Conservation (phyloP, 176 grass and related monocot species). For the Oryza australiensis region DNA sequence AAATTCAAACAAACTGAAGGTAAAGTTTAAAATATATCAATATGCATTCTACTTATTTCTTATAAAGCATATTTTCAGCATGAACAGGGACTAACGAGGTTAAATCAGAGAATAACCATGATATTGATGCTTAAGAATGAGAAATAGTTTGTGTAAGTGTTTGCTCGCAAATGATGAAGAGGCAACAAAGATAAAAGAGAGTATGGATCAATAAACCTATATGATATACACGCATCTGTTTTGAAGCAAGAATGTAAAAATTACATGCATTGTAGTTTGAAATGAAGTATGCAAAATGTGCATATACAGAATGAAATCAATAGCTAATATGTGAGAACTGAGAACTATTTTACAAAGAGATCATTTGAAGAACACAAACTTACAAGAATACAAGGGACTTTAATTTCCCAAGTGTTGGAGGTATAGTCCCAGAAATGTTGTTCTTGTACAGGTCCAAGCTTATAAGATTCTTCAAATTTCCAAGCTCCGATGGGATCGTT, state of each 20-base stretch:
- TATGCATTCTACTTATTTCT: background rate
- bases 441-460: slow-evolving; percentile 97
- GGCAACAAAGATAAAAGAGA: background rate
- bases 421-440: slow-evolving; percentile 84
- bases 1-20: background rate
- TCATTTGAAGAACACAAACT: slow-evolving; percentile 45
- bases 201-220: background rate
- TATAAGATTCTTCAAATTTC: slow-evolving; percentile 85
- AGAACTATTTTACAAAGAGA: slow-evolving; percentile 19
- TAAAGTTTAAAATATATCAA: background rate
- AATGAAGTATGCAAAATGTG: background rate
- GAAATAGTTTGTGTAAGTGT: background rate
- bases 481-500: slow-evolving; percentile 72
- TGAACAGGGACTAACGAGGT: background rate
- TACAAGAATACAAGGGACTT: slow-evolving; percentile 95
- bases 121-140: no score
- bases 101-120: background rate
- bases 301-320: background rate
- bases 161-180: background rate
- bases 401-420: slow-evolving; percentile 68
- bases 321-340: background rate
- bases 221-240: background rate
- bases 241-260: background rate
- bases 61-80: background rate
- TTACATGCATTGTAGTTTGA: background rate